phyloP scores from a whole-genome alignment of 163 green algal species.

The Chlamydomonas reinhardtii region DNA sequence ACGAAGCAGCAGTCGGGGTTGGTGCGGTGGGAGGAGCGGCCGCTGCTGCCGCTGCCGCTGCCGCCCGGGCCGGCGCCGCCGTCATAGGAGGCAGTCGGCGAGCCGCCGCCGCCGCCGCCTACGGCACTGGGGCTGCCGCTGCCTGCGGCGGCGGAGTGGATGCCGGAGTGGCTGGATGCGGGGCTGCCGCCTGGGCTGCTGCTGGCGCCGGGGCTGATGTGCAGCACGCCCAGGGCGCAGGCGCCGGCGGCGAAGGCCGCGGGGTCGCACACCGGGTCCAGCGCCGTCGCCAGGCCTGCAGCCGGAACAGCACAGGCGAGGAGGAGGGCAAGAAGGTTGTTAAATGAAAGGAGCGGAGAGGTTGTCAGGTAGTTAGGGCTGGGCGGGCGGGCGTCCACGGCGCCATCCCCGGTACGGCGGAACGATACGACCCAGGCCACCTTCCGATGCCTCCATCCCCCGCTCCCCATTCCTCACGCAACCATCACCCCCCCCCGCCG shows the following conservation, averaged over 20 bases:
- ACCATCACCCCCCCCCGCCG: too few relatives aligned
- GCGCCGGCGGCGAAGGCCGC: background rate
- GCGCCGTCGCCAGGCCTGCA: slow-evolving; percentile 36
- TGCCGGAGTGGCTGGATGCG: background rate
- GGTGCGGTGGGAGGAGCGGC: background rate
- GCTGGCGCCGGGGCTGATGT: background rate
- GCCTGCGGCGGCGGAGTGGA: background rate
- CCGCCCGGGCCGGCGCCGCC: too few relatives aligned
- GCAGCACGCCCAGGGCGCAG: background rate
- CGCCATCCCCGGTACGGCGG: too few relatives aligned
- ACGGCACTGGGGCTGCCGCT: too few relatives aligned
- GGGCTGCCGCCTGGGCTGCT: background rate
- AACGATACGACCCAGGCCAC: too few relatives aligned
- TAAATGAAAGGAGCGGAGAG: too few relatives aligned
- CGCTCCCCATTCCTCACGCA: too few relatives aligned
- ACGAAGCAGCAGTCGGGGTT: background rate
- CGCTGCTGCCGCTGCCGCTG: too few relatives aligned
- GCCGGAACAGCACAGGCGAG: background rate
- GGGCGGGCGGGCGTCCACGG: too few relatives aligned
- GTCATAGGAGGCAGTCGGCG: slow-evolving; percentile 1
- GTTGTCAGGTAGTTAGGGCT: too few relatives aligned
- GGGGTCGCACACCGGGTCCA: slow-evolving; percentile 38
- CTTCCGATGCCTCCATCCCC: too few relatives aligned
- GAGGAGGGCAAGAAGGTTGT: background rate
- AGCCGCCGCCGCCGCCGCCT: background rate